phyloP scores from a whole-genome alignment of 139 green algal genomes.

The Chlorella vulgaris region DNA sequence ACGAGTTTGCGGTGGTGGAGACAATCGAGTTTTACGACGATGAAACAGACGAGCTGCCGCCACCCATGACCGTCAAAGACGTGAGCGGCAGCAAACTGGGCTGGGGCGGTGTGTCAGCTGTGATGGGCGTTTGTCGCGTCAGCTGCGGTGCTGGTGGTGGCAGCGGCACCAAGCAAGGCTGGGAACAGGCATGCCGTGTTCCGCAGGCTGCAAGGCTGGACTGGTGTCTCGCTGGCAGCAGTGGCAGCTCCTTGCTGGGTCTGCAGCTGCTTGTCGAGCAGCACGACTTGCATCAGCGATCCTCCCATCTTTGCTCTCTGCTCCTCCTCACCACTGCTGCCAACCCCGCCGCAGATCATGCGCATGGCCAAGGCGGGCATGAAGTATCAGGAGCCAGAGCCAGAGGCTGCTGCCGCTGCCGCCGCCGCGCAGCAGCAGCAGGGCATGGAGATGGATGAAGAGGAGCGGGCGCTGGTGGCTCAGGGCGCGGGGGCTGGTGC shows the following conservation, averaged over 20 bases:
- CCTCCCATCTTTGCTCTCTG: background rate
- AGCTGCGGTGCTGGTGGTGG: too few relatives aligned
- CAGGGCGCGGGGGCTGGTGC: slow-evolving; percentile 39
- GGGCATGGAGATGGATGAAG: slow-evolving; percentile 82
- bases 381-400: slow-evolving; percentile 34
- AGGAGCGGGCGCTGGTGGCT: slow-evolving; percentile 83
- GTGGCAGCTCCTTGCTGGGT: too few relatives aligned
- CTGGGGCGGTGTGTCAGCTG: background rate
- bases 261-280: too few relatives aligned
- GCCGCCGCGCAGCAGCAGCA: slow-evolving; percentile 22
- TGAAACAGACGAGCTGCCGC: slow-evolving; percentile 90
- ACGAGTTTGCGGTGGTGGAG: slow-evolving; percentile 97
- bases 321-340: background rate
- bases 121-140: too few relatives aligned
- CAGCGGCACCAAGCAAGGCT: too few relatives aligned
- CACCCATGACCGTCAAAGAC: slow-evolving; percentile 85
- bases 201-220: too few relatives aligned
- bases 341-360: slow-evolving; percentile 15
- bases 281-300: too few relatives aligned
- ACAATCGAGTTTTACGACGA: slow-evolving; percentile 95
- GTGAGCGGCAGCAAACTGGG: slow-evolving; percentile 49
- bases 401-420: slow-evolving; percentile 32
- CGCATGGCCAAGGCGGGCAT: slow-evolving; percentile 65
- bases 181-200: too few relatives aligned
- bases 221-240: too few relatives aligned